Percentiles rank a stretch among this genome's conserved stretches.
phyloP scores from a whole-genome alignment of 805 yeast species.

The Ogataea neopini region DNA sequence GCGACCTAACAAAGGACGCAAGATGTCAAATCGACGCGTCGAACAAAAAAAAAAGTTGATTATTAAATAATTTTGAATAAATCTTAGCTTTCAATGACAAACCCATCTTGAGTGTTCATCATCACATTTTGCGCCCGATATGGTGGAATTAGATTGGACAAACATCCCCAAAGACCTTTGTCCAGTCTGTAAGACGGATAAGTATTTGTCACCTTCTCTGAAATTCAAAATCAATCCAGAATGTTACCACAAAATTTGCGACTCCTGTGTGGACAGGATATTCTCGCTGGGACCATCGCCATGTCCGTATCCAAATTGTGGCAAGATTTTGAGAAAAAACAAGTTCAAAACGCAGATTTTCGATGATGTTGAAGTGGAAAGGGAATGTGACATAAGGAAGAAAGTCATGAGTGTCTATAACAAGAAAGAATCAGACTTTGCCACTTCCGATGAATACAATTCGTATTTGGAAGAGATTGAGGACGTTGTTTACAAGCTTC shows the following conservation, averaged over 20 bases:
- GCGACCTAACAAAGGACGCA: neutral
- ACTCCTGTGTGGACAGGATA: slow-evolving; percentile 93
- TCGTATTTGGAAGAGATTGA: slow-evolving; percentile 83
- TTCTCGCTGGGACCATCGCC: slow-evolving; percentile 94
- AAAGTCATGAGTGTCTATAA: slow-evolving; percentile 77
- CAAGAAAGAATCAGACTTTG: slow-evolving; percentile 75
- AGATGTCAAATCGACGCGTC: slow-evolving; percentile 1
- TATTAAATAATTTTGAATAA: neutral
- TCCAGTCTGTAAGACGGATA: slow-evolving; percentile 95
- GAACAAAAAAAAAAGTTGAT: neutral
- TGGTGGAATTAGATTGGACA: slow-evolving; percentile 38
- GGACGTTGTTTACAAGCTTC: slow-evolving; percentile 72
- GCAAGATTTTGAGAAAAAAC: slow-evolving; percentile 81
- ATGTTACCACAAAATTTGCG: slow-evolving; percentile 97
- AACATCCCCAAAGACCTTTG: slow-evolving; percentile 56
- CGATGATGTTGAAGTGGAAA: slow-evolving; percentile 86
- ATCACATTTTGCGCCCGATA: slow-evolving; percentile 5
- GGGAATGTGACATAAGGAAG: slow-evolving; percentile 88
- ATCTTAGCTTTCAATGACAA: neutral
- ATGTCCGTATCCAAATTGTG: slow-evolving; percentile 93
- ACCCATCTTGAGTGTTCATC: neutral
- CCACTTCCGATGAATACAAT: slow-evolving; percentile 59
- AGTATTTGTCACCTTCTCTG: slow-evolving; percentile 92
- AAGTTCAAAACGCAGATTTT: slow-evolving; percentile 90
- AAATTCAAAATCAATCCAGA: slow-evolving; percentile 92